Evolutionary conservation across 2,329 filamentous ascomycete species (phyloP), one percentile per base, ranked within the genome.

Genomic region (Alternaria sp.): DNA sequence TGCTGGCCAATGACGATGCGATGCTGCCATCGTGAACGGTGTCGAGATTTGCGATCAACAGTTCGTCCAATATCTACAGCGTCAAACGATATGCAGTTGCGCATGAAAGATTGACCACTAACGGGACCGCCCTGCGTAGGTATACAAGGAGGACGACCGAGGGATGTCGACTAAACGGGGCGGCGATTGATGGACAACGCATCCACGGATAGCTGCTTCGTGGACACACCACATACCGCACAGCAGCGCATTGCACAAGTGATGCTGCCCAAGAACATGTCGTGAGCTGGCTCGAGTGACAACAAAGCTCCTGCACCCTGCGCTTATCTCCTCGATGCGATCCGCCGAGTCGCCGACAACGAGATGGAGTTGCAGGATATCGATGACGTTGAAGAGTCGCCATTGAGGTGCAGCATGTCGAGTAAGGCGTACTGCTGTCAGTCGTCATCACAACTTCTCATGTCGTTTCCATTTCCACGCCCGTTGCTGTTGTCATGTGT

Each of bases 271-370:
- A 61, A 69, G 47, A 54, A 32, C 52, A 52, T 68, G 57, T 57
- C 50, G 40, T 56, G 43, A 56, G 59, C 51, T 59, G 56, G 59
- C 59, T 62, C 40, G 30, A 19, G 49, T 59, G 63, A 63, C 60
- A 49, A 17, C 58, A 67, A 40, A 47, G 25, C 23, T 36, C 54
- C 64, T 67, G 65, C 61, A 69, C 61, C 46, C 54, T 69, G 72
- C 72, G 73, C 72, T 66, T 59, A 71, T 71, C 71, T 74, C 68
- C 71, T 43, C 47, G 45, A 54, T 21, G 11, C 32, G 23, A 19
- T n/a, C 19, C 9, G 5, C 43, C 32, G 23, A 19, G 13, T n/a
- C 9, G 5, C 43, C 36, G 57, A 64, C n/a, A 36, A 52, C 36
- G 21, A 46, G 5, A 43, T 26, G 55, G 43, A 44, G 13, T 52